Base-by-base conservation (phyloP, 495 filamentous ascomycete species). In the Hypoxylon fuscum region DNA sequence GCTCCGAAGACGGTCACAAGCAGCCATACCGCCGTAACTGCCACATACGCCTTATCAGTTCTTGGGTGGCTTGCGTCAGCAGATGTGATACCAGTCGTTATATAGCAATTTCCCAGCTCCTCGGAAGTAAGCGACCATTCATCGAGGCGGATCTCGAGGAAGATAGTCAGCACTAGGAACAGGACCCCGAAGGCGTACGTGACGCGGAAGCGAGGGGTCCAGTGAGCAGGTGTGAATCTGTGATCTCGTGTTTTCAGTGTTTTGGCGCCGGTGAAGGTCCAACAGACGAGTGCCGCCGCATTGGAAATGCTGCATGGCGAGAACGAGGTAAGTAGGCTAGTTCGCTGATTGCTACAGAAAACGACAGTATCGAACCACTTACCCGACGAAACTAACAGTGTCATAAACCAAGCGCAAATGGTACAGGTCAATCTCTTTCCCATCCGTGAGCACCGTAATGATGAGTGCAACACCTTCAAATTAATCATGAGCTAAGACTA, bases 381-480 rank as follows among this genome's bases (percentile, higher is more conserved):
- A 69, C 66, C 72, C 72, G 31, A 76, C 74, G 53, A 74, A 72
- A 48, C 74, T 72, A 10, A 69, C 67, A 11, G 71, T 76, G 41
- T 75, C 74, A 56, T 68, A 76, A 5, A 71, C 70, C 22, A 76
- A 56, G 47, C 69, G 74, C 6, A 75, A 47, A 58, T 75, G 74
- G 48, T 75, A 76, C 11, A 71, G 64, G 52, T 72, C 69, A 32
- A 76, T 70, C 5, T 53, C 62, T 0, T 9, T 10, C 11, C 50
- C 62, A 12, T 54, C 23, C 3, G 71, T 12, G 47, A 74, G 72
- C 12, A 51, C 56, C 22, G 72, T 74, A 22, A 72, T 57, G 48
- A 76, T 64, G 25, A 71, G 65, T 14, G 74, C 51, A 22, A 57
- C 7, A 50, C 62, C 62, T 65, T 54, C 12, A 37, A 1, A 22